Evolutionary conservation across 1,139 yeast species (phyloP).

Genomic region (Schizosaccharomyces versatilis): DNA sequence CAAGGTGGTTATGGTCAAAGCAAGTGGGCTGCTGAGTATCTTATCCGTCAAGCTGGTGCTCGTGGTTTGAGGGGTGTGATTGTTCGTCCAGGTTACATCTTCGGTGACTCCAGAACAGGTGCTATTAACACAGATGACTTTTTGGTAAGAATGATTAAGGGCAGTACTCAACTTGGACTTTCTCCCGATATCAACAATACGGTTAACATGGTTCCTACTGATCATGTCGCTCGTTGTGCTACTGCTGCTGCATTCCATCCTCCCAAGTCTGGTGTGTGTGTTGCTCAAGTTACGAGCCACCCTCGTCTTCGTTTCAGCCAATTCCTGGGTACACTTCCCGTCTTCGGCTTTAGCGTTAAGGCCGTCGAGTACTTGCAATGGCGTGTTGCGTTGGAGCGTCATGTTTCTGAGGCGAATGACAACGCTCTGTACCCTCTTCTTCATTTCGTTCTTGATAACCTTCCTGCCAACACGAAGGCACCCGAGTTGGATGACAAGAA

Average conservation of each 20-base stretch:
- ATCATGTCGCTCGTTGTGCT: conserved; percentile 83
- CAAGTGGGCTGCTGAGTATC: conserved; percentile 89
- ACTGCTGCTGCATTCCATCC: conserved; percentile 66
- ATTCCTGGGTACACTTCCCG: conserved; percentile 40
- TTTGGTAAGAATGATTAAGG: conserved; percentile 80
- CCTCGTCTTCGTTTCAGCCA: conserved; percentile 69
- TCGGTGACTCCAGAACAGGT: conserved; percentile 69
- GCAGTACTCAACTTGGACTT: conserved; percentile 67
- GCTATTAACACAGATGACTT: conserved; percentile 89
- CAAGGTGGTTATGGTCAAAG: conserved; percentile 92
- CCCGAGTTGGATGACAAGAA: conserved; percentile 83
- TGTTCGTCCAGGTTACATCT: conserved; percentile 87
- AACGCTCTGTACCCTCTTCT: conserved; percentile 79
- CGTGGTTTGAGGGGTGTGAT: conserved; percentile 68
- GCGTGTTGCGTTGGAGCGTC: conserved; percentile 54
- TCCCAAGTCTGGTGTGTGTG: conserved; percentile 26
- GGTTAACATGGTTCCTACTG: conserved; percentile 94
- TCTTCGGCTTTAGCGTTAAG: conserved; percentile 50
- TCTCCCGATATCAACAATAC: conserved; percentile 70
- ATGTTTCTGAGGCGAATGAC: conserved; percentile 49
- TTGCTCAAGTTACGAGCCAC: conserved; percentile 92
- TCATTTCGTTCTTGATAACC: conserved; percentile 79
- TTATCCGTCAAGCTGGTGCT: conserved; percentile 68
- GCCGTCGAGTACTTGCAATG: conserved; percentile 52
- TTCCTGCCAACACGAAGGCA: conserved; percentile 78